These are phyloP conservation scores for Penicillium sp. DNA, from an alignment of 2,329 filamentous ascomycete genomes.

Conservation along the genomic window DNA sequence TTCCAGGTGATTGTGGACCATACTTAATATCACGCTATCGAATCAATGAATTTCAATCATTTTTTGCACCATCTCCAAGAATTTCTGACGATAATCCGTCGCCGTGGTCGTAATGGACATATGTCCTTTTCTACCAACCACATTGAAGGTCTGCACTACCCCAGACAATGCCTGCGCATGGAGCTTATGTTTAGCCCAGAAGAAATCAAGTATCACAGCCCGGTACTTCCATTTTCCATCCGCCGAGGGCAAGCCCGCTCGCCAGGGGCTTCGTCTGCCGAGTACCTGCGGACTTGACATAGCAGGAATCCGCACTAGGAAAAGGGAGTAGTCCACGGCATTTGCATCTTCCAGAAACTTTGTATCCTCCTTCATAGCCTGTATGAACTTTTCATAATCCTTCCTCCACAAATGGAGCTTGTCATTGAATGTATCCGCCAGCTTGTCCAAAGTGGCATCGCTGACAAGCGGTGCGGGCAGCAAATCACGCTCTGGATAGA, in stretches of 20 bases:
- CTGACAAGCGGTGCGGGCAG: constrained; percentile 64
- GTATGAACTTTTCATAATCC: constrained; percentile 59
- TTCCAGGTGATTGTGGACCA: no score
- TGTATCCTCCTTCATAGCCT: constrained; percentile 63
- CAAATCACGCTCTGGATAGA: constrained; percentile 74
- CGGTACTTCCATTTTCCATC: constrained; percentile 70
- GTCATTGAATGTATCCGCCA: constrained; percentile 69
- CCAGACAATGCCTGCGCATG: constrained; percentile 68
- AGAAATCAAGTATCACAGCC: constrained; percentile 71
- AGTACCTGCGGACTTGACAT: constrained; percentile 37
- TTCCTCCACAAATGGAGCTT: constrained; percentile 61
- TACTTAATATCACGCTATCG: no score
- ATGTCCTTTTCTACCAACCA: constrained; percentile 63
- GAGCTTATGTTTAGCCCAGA: constrained; percentile 74
- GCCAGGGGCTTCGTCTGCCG: constrained; percentile 54
- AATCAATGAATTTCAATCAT: constrained; percentile 42
- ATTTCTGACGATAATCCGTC: constrained; percentile 65
- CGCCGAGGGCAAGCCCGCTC: constrained; percentile 61
- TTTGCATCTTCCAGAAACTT: constrained; percentile 63
- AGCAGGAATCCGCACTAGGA: constrained; percentile 63
- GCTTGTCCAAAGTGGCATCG: constrained; percentile 64
- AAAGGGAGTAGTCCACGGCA: constrained; percentile 75
- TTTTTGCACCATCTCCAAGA: constrained; percentile 55
- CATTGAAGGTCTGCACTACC: constrained; percentile 65
- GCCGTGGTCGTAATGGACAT: constrained; percentile 76